These are phyloP conservation scores for Fusarium sambucinum DNA, from an alignment of 2,329 filamentous ascomycete species.

Conservation along the genomic window DNA sequence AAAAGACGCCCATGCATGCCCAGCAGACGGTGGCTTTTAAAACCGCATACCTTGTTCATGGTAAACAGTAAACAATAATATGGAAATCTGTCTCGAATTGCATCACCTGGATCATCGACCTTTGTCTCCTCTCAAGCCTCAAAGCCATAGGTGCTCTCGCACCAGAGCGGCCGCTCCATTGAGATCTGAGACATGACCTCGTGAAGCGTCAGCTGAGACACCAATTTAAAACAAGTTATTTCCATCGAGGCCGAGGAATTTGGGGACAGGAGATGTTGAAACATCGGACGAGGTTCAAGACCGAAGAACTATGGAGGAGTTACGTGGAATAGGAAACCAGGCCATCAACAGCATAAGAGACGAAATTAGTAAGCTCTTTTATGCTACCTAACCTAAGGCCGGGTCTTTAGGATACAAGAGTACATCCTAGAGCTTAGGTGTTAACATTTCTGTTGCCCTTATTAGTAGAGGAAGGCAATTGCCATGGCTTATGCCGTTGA, in stretches of 20 bases:
- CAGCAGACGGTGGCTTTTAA: neutral
- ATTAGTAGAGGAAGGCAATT: neutral
- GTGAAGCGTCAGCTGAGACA: conserved; percentile 13
- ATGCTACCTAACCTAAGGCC: neutral
- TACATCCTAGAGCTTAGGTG: neutral
- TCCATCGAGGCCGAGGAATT: neutral
- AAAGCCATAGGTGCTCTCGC: neutral
- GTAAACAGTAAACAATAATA: neutral
- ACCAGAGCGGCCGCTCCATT: conserved; percentile 27
- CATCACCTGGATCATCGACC: conserved; percentile 7
- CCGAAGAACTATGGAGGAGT: neutral
- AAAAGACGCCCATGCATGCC: neutral
- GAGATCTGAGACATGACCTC: conserved; percentile 15
- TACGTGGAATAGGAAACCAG: neutral
- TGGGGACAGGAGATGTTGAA: neutral
- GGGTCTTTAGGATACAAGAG: neutral
- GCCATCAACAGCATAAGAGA: neutral
- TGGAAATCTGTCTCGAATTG: conserved; percentile 22
- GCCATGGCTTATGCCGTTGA: neutral
- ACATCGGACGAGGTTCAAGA: neutral
- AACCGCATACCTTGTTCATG: neutral
- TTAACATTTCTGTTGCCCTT: neutral
- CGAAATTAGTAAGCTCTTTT: neutral
- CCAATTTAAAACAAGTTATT: neutral
- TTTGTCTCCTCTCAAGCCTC: neutral